Base-by-base conservation (phyloP, 306 rosid species). In the Cercis canadensis region DNA sequence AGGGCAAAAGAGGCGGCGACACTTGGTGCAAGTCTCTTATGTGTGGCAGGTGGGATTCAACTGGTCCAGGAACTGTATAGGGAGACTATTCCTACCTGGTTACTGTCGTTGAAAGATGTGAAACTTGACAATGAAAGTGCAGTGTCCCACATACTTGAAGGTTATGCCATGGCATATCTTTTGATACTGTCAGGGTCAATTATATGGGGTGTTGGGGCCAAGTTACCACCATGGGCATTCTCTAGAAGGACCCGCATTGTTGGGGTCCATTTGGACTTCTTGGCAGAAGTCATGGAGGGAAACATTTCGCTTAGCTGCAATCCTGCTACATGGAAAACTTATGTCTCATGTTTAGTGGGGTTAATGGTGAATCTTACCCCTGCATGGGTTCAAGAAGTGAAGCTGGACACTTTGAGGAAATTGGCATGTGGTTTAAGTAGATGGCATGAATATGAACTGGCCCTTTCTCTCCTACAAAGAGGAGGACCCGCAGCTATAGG, bases 71-170 rank as follows among this genome's bases (percentile, higher is more conserved):
- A 81, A 65, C 82, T 90, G 70, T 86, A 82, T 53, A 74, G 67
- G 70, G 87, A 90, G 55, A 83, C 95, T 13, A 82, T 90, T 77
- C 95, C 97, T n/a, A 84, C 92, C 64, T 83, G 95, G 92, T 55
- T 90, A 34, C 78, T 90, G 41, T 82, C 87, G 0, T 62, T 76
- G 31, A 75, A 81, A 68, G 77, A 81, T 46, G 73, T 61, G 49
- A 80, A 78, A 55, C 80, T 53, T 0, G 74, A 70, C 56, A 67
- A 77, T 70, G 79, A 34, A 65, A 74, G 57, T 34, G 75, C 65
- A 0, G 71, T 55, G n/a, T 78, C 88, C 8, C 16, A 50, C 11
- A 60, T 86, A 31, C 81, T 90, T 36, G 87, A 84, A 70, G 97
- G 95, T 21, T 88, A 88, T 58, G 90, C 84, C 62, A 63, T 90